phyloP scores from a whole-genome alignment of 2,329 filamentous ascomycete genomes.

The Aspergillus sp. region DNA sequence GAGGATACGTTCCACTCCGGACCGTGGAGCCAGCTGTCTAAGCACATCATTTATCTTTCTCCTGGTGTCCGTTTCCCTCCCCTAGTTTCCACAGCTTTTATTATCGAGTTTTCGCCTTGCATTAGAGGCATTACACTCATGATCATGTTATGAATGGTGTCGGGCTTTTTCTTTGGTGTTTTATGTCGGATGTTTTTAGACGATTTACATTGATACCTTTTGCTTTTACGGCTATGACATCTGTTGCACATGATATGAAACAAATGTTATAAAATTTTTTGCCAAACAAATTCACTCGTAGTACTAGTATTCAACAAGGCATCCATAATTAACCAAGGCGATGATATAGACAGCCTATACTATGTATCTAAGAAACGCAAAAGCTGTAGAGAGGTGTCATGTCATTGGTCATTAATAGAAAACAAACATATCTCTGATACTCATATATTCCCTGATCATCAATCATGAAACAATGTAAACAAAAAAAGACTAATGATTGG shows the following conservation, averaged over 20 bases:
- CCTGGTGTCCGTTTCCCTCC: neutral
- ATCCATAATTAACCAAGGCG: no score
- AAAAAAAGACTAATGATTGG: neutral
- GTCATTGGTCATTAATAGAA: neutral
- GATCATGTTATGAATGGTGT: no score
- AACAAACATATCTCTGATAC: neutral
- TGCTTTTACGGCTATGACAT: neutral
- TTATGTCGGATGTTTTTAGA: neutral
- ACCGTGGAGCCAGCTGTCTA: constrained; percentile 36
- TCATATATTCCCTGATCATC: constrained; percentile 4
- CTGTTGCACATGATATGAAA: neutral
- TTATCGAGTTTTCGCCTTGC: no score
- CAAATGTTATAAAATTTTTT: no score
- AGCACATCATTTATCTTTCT: constrained; percentile 1
- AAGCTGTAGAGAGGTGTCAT: neutral
- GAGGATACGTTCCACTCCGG: constrained; percentile 43
- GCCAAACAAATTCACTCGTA: no score
- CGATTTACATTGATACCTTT: no score
- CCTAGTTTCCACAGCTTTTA: no score
- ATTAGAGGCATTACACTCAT: no score
- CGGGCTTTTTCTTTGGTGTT: neutral
- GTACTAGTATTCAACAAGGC: no score
- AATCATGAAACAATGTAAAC: constrained; percentile 10
- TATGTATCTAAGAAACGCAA: neutral
- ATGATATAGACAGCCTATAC: no score